phyloP scores from a whole-genome alignment of 164 flowering plant species.

The Macadamia integrifolia region DNA sequence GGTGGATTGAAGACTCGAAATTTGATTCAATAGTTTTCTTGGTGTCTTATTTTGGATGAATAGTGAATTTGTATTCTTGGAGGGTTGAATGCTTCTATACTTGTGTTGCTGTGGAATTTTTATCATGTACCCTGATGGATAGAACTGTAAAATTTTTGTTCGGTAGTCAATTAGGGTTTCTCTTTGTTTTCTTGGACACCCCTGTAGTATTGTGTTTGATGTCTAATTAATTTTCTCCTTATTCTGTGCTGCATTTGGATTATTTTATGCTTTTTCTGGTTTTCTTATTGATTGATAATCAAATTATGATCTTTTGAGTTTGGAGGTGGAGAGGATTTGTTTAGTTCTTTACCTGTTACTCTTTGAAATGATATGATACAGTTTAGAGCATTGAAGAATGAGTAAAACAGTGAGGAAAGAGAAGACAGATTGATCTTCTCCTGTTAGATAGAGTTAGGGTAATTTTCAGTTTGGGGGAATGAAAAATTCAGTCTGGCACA shows the following conservation, averaged over 20 bases:
- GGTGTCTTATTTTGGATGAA: not conserved
- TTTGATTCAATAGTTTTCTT: not conserved
- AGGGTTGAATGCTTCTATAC: not conserved
- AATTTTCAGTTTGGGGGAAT: not conserved
- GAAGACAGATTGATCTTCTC: constrained; percentile 42
- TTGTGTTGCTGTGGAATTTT: not conserved
- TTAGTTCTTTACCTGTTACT: not conserved
- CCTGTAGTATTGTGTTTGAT: no score
- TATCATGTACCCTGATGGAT: not conserved
- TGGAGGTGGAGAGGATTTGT: not conserved
- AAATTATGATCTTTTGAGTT: not conserved
- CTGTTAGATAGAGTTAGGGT: constrained; percentile 27
- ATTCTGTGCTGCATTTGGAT: not conserved
- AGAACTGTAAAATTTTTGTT: not conserved
- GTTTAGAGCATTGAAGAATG: not conserved
- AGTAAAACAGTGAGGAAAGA: constrained; percentile 30
- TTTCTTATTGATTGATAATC: not conserved
- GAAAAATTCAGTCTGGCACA: not conserved
- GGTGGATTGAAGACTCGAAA: no score
- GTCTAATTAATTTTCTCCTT: not conserved
- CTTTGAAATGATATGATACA: not conserved
- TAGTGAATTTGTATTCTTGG: no score
- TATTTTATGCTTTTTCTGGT: not conserved
- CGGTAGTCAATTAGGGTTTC: not conserved
- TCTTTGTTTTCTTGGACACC: no score